Evolutionary conservation across 106 monocot genomes (phyloP), one percentile per base, ranked within the genome.

Genomic region (Dendrobium officinale): DNA sequence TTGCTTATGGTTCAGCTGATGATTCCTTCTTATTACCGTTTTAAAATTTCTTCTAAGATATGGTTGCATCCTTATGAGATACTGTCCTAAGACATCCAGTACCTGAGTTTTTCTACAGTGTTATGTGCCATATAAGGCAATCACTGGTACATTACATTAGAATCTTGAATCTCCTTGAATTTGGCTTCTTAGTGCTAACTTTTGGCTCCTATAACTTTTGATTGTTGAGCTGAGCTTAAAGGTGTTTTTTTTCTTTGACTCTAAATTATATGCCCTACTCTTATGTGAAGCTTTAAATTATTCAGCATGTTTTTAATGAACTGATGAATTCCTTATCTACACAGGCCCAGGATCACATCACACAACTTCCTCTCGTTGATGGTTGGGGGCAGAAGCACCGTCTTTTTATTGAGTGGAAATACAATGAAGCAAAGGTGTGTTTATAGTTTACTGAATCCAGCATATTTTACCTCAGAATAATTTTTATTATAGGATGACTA

Each of bases 331-430:
- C n/a, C 9, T 5, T 73, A 55, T 74, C 45, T 67, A 20, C 6
- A 10, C 67, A 95, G 95, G 95, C 92, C 18, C 68, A 92, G 13
- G 89, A 90, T 47, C 83, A 67, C 83, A 80, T 95, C 11, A 31
- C 79, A 55, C 79, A 86, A 29, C 79, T 91, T 83, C 75, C 90
- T 55, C 48, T 85, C 18, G 80, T 64, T 78, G 73, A 86, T 77
- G 86, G 90, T 44, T 91, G 88, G 86, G 92, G 78, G 13, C 51
- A 79, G 58, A 95, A 95, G 77, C 92, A 95, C 82, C 81, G 22
- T 16, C 83, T 87, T 61, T 95, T 89, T 86, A 75, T 92, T 37
- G 90, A 86, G 78, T 95, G 95, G 92, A 95, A 91, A 79, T 77
- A 82, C 80, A 47, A 59, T 42, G 95, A 95, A 78, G 90, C 95